Percentiles rank a stretch among this genome's conserved stretches.
phyloP scores from a whole-genome alignment of 805 yeast species.

The Schwanniomyces sp. region DNA sequence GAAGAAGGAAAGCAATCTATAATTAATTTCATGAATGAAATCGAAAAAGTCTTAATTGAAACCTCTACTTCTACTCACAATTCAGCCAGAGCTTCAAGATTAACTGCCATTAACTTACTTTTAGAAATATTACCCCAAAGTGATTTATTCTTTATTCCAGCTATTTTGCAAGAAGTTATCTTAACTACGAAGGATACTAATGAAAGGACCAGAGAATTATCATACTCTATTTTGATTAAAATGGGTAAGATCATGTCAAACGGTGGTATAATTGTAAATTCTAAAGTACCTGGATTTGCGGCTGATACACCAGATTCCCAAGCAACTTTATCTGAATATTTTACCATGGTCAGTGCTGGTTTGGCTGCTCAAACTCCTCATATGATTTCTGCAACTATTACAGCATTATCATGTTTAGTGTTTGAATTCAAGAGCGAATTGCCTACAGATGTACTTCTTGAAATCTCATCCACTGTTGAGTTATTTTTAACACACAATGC shows the following conservation, averaged over 20 bases:
- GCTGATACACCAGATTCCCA: constrained; percentile 58
- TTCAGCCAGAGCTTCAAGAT: constrained; percentile 79
- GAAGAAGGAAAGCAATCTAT: constrained; percentile 62
- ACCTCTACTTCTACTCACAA: constrained; percentile 59
- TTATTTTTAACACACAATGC: constrained; percentile 86
- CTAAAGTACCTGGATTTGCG: constrained; percentile 67
- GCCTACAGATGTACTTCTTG: constrained; percentile 59
- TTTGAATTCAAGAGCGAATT: constrained; percentile 79
- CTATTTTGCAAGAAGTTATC: constrained; percentile 82
- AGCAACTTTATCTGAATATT: constrained; percentile 76
- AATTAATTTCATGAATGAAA: constrained; percentile 49
- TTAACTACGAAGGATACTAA: constrained; percentile 88
- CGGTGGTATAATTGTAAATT: constrained; percentile 67
- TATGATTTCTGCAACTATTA: constrained; percentile 92
- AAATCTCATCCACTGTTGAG: constrained; percentile 83
- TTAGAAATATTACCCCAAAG: constrained; percentile 61
- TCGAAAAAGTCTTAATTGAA: constrained; percentile 59
- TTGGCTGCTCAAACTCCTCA: constrained; percentile 91
- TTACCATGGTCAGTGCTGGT: constrained; percentile 95
- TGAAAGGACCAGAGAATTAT: constrained; percentile 83
- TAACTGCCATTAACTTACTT: constrained; percentile 63
- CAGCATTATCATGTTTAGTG: constrained; percentile 82
- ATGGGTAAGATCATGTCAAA: constrained; percentile 78
- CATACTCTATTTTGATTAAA: constrained; percentile 70
- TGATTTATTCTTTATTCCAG: constrained; percentile 76